Evolutionary conservation across 768 basidiomycete species (phyloP), one percentile per base, ranked within the genome.

Genomic region (Lactifluus hygrophoroides): DNA sequence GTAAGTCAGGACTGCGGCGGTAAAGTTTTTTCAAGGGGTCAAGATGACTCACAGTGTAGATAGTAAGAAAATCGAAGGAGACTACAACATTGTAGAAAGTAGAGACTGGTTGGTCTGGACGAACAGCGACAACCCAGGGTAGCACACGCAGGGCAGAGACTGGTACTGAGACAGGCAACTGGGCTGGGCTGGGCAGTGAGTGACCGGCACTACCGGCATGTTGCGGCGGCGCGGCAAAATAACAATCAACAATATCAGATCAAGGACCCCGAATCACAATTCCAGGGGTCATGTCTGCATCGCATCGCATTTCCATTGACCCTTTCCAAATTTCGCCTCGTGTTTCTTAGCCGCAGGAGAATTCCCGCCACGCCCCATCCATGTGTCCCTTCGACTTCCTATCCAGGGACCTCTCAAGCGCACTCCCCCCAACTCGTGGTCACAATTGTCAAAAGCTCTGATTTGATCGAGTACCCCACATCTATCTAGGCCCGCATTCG

Each of bases 401-500:
- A 27, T 53, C n/a, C 7, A 34, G 38, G n/a, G 8, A 13, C 0
- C n/a, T 4, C 17, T 28, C 28, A 25, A 47, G 27, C 38, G 47
- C 48, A 40, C 37, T 9, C 23, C 42, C 19, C 38, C 40, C 56
- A n/a, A n/a, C n/a, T 50, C 40, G 23, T 57, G 56, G 23, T 25
- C 34, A 11, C 25, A 35, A 9, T 38, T 8, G 27, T 54, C 35
- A 60, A 8, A 75, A 75, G 23, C n/a, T 67, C 71, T 2, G 72
- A 67, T 9, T 66, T 67, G 0, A 75, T 77, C 1, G 82, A 79
- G 64, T 76, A 85, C 3, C 79, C 83, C 8, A 84, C 69, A 62
- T 86, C 80, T 6, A 77, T 69, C 73, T 77, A 81, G 0, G 75
- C 77, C 42, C 85, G 74, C 73, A 87, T 76, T 53, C 73, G 71